Evolutionary conservation across 352 stramenopile species (phyloP).

Genomic region (Phytophthora vignae): DNA sequence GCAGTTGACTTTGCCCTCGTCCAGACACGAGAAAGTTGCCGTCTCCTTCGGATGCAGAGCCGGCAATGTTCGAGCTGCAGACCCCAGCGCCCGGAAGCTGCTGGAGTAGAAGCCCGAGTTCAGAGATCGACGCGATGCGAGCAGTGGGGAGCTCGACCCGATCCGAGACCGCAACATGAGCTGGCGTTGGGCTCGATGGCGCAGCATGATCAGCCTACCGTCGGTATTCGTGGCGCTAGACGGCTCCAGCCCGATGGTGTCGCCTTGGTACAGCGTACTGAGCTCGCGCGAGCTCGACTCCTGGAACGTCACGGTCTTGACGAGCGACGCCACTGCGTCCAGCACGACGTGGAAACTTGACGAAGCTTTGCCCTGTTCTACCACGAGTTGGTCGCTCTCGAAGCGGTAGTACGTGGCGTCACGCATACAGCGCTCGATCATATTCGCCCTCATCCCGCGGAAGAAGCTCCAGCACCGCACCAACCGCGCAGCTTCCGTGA

Average conservation of each 20-base stretch:
- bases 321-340: constrained; percentile 46
- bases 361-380: constrained; percentile 47
- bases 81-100: constrained; percentile 11
- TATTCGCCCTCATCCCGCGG: constrained; percentile 51
- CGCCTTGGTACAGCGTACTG: constrained; percentile 61
- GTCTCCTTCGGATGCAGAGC: constrained; percentile 33
- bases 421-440: constrained; percentile 62
- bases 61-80: constrained; percentile 9
- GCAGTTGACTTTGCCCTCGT: constrained; percentile 65
- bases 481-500: constrained; percentile 38
- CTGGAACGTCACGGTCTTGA: constrained; percentile 51
- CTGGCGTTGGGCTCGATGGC: constrained; percentile 30
- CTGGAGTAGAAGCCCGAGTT: constrained; percentile 19
- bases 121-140: constrained; percentile 28
- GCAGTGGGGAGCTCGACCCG: constrained; percentile 15
- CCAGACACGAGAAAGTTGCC: constrained; percentile 59
- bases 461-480: constrained; percentile 62
- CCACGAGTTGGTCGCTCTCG: constrained; percentile 46
- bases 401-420: constrained; percentile 49
- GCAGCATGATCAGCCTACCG: constrained; percentile 45
- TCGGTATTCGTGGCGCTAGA: constrained; percentile 47
- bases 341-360: constrained; percentile 62
- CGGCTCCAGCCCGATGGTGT: constrained; percentile 63
- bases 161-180: constrained; percentile 29
- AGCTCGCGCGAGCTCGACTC: constrained; percentile 65